phyloP scores from a whole-genome alignment of 208 protist species.

The Leishmania lainsoni region DNA sequence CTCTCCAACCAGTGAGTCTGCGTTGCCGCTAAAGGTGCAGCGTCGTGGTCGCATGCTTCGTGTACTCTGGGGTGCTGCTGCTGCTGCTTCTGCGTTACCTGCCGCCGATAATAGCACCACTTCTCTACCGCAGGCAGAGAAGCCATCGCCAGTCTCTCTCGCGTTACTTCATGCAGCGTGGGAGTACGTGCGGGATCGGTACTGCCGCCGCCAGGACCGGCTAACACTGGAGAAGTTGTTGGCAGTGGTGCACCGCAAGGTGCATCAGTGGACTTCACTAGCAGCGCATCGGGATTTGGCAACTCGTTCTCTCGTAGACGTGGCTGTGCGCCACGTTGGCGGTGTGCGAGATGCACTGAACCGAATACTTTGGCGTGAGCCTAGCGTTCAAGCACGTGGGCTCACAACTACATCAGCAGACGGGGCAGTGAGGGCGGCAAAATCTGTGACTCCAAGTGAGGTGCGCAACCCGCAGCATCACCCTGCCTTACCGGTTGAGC shows the following conservation, averaged over 20 bases:
- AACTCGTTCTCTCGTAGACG: slow-evolving; percentile 23
- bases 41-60: slow-evolving; percentile 66
- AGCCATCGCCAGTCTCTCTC: not conserved
- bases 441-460: not conserved
- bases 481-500: slow-evolving; percentile 42
- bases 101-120: not conserved
- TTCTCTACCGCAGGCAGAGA: not conserved
- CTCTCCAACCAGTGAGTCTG: slow-evolving; percentile 7
- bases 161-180: slow-evolving; percentile 62
- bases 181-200: slow-evolving; percentile 55
- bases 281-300: slow-evolving; percentile 26
- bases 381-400: not conserved
- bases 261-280: slow-evolving; percentile 73
- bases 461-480: not conserved
- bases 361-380: slow-evolving; percentile 48
- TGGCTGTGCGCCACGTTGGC: slow-evolving; percentile 20
- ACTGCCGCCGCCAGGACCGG: slow-evolving; percentile 65
- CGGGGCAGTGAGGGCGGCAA: not conserved
- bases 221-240: slow-evolving; percentile 63
- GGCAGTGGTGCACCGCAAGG: slow-evolving; percentile 33
- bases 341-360: slow-evolving; percentile 40
- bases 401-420: too few relatives aligned
- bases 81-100: not conserved
- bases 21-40: slow-evolving; percentile 53
- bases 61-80: slow-evolving; percentile 48